Conservation (phyloP, 495 filamentous ascomycete species). For the Podospora australis region DNA sequence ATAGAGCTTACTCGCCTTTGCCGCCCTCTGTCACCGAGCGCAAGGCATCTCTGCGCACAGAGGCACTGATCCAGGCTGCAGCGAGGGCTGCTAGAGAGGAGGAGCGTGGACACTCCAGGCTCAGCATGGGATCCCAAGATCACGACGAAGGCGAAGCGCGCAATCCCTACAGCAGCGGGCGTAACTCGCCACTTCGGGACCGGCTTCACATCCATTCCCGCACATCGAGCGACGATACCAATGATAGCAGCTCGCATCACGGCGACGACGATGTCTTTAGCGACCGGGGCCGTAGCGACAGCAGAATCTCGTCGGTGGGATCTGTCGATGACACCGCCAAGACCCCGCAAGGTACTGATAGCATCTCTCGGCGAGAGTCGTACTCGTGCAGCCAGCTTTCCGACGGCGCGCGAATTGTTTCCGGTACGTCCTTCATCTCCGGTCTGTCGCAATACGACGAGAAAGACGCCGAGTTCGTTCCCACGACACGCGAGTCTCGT, state of each 20-base stretch:
- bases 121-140: too few relatives aligned
- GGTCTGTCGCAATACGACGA: conserved; percentile 40
- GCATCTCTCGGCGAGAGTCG: conserved; percentile 10
- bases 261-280: conserved; percentile 53
- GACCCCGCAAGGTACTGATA: conserved; percentile 9
- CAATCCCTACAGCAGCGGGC: too few relatives aligned
- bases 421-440: conserved; percentile 38
- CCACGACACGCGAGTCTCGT: conserved; percentile 31
- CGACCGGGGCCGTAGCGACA: conserved; percentile 36
- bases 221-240: conserved; percentile 25
- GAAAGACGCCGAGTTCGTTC: conserved; percentile 32
- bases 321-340: conserved; percentile 28
- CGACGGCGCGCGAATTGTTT: conserved; percentile 16
- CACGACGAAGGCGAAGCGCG: too few relatives aligned
- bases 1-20: too few relatives aligned
- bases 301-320: conserved; percentile 39
- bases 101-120: too few relatives aligned
- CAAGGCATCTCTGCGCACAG: too few relatives aligned
- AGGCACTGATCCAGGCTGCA: too few relatives aligned
- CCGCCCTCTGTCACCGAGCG: too few relatives aligned
- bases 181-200: conserved; percentile 4
- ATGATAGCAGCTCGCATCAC: conserved; percentile 38
- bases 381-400: conserved; percentile 22
- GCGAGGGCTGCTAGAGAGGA: too few relatives aligned
- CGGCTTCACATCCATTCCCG: conserved; percentile 18